Conservation (phyloP, 116 monocot species). For the Phalaenopsis hybrid region DNA sequence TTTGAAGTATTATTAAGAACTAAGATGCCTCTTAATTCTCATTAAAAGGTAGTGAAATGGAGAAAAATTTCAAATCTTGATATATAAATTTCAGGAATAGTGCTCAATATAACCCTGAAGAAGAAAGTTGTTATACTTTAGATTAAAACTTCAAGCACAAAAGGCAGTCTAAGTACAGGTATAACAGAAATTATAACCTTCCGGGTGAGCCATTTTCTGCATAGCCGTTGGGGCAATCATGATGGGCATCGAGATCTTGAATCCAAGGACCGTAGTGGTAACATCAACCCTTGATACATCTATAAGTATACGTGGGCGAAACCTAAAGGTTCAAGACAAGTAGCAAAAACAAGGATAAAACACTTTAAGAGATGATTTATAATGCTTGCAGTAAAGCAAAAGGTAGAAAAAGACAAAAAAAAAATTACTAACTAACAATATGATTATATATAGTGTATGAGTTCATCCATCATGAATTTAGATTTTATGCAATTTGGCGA, state of each 20-base stretch:
- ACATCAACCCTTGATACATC: conserved; percentile 49
- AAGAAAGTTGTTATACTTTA: background rate
- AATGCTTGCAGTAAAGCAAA: background rate
- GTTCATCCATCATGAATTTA: background rate
- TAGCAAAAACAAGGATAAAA: background rate
- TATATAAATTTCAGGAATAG: background rate
- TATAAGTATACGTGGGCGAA: conserved; percentile 44
- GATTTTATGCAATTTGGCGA: background rate
- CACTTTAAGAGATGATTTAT: background rate
- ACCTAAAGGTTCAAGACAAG: conserved; percentile 21
- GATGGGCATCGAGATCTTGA: conserved; percentile 57
- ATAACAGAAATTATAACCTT: conserved; percentile 18
- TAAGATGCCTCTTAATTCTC: background rate
- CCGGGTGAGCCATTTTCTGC: conserved; percentile 63
- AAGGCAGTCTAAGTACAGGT: background rate
- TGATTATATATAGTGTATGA: background rate
- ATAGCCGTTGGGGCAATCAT: conserved; percentile 58
- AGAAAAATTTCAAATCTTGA: background rate
- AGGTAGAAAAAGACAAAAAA: background rate
- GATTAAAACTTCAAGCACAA: background rate
- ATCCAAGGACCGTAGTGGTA: conserved; percentile 41
- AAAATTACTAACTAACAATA: background rate
- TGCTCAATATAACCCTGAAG: background rate
- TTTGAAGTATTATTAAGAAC: background rate
- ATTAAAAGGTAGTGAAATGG: background rate